Percentiles rank a stretch among this genome's conserved stretches.
Evolutionary conservation across 306 rosid species (phyloP).

Genomic region (Ceratonia siliqua): DNA sequence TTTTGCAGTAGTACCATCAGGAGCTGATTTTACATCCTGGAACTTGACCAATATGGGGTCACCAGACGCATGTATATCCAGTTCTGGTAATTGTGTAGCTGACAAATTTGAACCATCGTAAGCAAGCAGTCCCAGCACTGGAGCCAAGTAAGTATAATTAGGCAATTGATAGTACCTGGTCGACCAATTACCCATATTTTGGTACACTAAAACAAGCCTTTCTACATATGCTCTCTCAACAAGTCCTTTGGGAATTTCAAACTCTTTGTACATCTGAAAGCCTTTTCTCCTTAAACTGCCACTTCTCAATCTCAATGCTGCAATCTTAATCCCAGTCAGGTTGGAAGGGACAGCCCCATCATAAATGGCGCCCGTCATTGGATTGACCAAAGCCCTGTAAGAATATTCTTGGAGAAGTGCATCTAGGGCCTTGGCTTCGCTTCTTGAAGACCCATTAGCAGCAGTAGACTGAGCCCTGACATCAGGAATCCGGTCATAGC

Average conservation of each 20-base stretch:
- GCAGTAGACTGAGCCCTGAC: slow-evolving; percentile 46
- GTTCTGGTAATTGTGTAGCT: slow-evolving; percentile 52
- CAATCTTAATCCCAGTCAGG: slow-evolving; percentile 52
- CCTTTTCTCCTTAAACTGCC: slow-evolving; percentile 87
- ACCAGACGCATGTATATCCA: slow-evolving; percentile 46
- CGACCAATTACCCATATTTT: slow-evolving; percentile 72
- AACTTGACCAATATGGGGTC: slow-evolving; percentile 64
- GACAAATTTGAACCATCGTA: slow-evolving; percentile 65
- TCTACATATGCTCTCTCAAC: slow-evolving; percentile 59
- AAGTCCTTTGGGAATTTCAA: slow-evolving; percentile 57
- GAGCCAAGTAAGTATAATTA: slow-evolving; percentile 73
- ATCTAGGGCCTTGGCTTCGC: slow-evolving; percentile 46
- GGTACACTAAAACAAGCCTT: slow-evolving; percentile 93
- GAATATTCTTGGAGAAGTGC: slow-evolving; percentile 59
- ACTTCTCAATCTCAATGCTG: slow-evolving; percentile 72
- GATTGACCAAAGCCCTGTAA: slow-evolving; percentile 50
- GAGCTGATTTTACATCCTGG: slow-evolving; percentile 43
- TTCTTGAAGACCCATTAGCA: slow-evolving; percentile 29
- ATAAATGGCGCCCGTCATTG: slow-evolving; percentile 60
- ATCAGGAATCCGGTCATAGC: slow-evolving; percentile 45
- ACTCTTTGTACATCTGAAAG: slow-evolving; percentile 57
- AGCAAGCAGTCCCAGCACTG: slow-evolving; percentile 84
- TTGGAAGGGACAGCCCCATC: slow-evolving; percentile 49
- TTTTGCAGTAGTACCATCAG: slow-evolving; percentile 52
- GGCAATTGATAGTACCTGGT: slow-evolving; percentile 55